Evolutionary conservation across 2,329 filamentous ascomycete genomes (phyloP).

Genomic region (Chaetomiaceae sp.): DNA sequence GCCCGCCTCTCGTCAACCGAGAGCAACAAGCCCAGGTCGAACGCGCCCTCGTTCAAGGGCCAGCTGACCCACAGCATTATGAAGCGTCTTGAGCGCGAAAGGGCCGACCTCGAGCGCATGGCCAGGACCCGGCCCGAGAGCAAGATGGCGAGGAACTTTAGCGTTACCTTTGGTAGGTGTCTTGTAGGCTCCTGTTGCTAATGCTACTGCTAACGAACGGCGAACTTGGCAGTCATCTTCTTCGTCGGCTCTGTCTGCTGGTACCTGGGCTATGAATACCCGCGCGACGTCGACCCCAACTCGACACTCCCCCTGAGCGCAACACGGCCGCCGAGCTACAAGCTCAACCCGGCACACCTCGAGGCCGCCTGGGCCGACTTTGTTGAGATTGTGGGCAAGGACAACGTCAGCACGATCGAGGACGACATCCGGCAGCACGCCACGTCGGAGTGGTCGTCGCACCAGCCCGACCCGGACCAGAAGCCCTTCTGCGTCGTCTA

Average conservation of each 20-base stretch:
- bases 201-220: neutral
- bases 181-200: neutral
- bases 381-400: constrained; percentile 57
- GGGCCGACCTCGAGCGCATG: constrained; percentile 42
- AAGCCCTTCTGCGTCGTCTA: constrained; percentile 69
- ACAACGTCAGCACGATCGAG: constrained; percentile 58
- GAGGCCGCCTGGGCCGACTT: constrained; percentile 69
- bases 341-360: constrained; percentile 58
- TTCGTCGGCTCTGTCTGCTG: constrained; percentile 51
- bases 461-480: constrained; percentile 45
- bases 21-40: constrained; percentile 4
- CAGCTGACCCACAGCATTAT: constrained; percentile 52
- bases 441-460: constrained; percentile 60
- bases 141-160: constrained; percentile 38
- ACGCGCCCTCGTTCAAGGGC: constrained; percentile 41
- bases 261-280: constrained; percentile 54
- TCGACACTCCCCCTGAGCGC: constrained; percentile 58
- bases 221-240: constrained; percentile 44
- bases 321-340: constrained; percentile 49
- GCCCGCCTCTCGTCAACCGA: constrained; percentile 18
- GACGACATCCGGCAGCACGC: constrained; percentile 54
- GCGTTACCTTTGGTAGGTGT: constrained; percentile 44
- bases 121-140: constrained; percentile 37
- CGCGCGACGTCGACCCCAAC: constrained; percentile 44
- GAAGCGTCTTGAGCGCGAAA: constrained; percentile 46